Conservation (phyloP, 345 rosid genomes). For the Eutrema heterophyllum region DNA sequence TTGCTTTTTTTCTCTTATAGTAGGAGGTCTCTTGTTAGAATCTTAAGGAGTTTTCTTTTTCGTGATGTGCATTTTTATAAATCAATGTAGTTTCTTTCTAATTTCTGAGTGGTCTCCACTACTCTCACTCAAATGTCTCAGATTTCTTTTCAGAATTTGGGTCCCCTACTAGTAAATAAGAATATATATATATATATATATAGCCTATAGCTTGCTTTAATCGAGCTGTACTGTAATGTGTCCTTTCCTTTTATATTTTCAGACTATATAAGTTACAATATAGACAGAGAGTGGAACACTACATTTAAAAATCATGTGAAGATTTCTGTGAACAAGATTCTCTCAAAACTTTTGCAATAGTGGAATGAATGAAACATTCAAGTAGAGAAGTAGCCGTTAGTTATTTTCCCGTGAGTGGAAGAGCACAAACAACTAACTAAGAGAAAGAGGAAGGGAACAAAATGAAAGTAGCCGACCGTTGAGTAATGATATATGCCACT, state of each 20-base stretch:
- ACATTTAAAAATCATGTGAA: background rate
- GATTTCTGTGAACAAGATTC: slow-evolving; percentile 19
- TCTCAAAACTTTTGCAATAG: slow-evolving; percentile 4
- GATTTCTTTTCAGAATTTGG: slow-evolving; percentile 16
- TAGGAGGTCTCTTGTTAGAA: slow-evolving; percentile 27
- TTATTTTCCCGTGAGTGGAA: background rate
- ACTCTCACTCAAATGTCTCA: slow-evolving; percentile 22
- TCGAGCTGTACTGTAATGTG: slow-evolving; percentile 11
- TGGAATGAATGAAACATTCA: background rate
- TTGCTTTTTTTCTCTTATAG: slow-evolving; percentile 11
- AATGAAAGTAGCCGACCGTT: slow-evolving; percentile 4
- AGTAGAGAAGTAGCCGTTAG: slow-evolving; percentile 17
- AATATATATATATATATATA: background rate
- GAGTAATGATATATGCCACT: slow-evolving; percentile 16
- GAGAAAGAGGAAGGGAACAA: background rate
- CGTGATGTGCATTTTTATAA: slow-evolving; percentile 14
- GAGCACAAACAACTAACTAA: background rate
- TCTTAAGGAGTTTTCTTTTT: slow-evolving; percentile 2
- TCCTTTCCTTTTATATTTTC: background rate
- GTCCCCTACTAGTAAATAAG: slow-evolving; percentile 3
- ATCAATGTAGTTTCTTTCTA: background rate
- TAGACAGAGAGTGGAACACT: background rate
- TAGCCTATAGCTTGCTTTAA: background rate
- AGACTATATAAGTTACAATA: background rate
- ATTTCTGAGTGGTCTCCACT: slow-evolving; percentile 20